Evolutionary conservation across 192 early-diverging fungal species (phyloP), one percentile per base, ranked within the genome.

Genomic region (Kickxella alabastrina): DNA sequence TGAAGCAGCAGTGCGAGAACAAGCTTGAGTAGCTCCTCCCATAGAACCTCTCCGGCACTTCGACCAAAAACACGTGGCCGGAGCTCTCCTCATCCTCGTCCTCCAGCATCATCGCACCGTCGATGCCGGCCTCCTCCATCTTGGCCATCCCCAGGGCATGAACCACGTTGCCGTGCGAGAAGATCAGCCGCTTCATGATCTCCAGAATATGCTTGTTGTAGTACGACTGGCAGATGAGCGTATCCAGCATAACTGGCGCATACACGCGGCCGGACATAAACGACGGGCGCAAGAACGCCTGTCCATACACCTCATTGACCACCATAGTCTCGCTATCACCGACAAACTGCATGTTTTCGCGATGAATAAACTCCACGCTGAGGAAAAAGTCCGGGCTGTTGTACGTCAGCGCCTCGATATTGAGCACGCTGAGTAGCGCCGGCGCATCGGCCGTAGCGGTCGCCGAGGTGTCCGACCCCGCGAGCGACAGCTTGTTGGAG

Each of bases 321-420:
- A 65, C 67, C n/a, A 79, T 59, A 3, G 77, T 75, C 49, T 81
- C 80, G 18, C 73, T 79, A 39, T 83, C 77, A 22, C 87, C 86
- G 34, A 89, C 79, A 53, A 88, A 81, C 68, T 89, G 86, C 73
- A 86, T 84, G 57, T 85, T 88, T 55, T 89, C 81, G 59, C 68
- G 71, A 54, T 87, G 79, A 40, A 84, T 71, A 56, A 87, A 86
- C 70, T 89, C 87, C 40, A 86, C 81, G 19, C 79, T 81, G 43
- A 85, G 66, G 72, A 88, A 87, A 39, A 81, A 81, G 32, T 66
- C 75, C 0, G 59, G 23, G 44, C 50, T 63, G 13, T 54, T 42
- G 25, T 62, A 62, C 15, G 75, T 60, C 49, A 83, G 60, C 24
- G 78, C 65, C 57, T 85, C 83, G 26, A 87, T 80, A 35, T 89